Evolutionary conservation across 1,284 basidiomycete genomes (phyloP).

Genomic region (Ustilago tritici): DNA sequence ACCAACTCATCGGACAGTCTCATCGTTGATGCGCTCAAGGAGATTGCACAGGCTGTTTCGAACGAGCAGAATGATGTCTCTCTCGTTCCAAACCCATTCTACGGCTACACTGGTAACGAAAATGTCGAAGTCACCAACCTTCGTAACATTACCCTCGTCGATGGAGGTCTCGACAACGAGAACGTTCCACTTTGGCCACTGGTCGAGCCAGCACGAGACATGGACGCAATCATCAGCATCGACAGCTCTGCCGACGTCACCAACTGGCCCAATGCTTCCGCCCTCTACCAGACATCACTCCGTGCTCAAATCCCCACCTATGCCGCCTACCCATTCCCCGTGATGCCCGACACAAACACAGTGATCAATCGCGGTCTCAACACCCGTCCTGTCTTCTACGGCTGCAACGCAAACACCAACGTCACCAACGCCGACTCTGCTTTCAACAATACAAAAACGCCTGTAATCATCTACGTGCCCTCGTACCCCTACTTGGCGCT

Average conservation of each 20-base stretch:
- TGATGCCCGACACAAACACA: conserved; percentile 72
- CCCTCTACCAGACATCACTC: conserved; percentile 69
- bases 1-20: conserved; percentile 39
- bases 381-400: conserved; percentile 80
- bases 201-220: conserved; percentile 75
- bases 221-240: conserved; percentile 80
- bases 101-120: conserved; percentile 64
- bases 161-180: conserved; percentile 69
- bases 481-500: conserved; percentile 71
- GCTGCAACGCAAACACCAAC: conserved; percentile 73
- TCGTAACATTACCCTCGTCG: conserved; percentile 61
- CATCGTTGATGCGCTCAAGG: conserved; percentile 46
- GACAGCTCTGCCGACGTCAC: conserved; percentile 75
- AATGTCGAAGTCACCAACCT: conserved; percentile 40
- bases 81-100: conserved; percentile 71
- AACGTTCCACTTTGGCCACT: conserved; percentile 78
- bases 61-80: conserved; percentile 71
- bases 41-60: conserved; percentile 51
- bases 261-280: conserved; percentile 77
- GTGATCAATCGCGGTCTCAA: conserved; percentile 78
- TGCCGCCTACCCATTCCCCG: conserved; percentile 69
- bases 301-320: conserved; percentile 46
- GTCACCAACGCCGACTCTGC: conserved; percentile 52
- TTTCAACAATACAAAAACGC: conserved; percentile 67
- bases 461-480: conserved; percentile 71